A percentile compares a stretch with the other conserved stretches of the same genome.
Conservation (phyloP, 2,329 filamentous ascomycete genomes). For the Sclerotinia sclerotiorum region DNA sequence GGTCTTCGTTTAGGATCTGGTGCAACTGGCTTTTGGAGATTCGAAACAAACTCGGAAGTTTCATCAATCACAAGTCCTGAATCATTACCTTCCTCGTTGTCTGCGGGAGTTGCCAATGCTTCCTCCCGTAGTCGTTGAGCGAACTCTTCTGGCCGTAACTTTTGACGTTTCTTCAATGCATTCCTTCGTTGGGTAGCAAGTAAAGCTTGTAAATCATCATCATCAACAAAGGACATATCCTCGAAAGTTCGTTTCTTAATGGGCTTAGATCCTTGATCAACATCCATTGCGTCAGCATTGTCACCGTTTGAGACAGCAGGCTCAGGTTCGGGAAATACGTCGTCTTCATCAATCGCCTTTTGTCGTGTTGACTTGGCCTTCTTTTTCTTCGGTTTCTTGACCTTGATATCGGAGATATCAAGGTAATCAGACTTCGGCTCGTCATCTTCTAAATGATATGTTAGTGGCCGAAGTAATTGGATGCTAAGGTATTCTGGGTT, state of each 20-base stretch:
- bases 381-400: slow-evolving; percentile 94
- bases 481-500: not conserved
- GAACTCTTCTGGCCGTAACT: slow-evolving; percentile 80
- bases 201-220: slow-evolving; percentile 87
- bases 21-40: slow-evolving; percentile 67
- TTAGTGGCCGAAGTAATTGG: slow-evolving; percentile 39
- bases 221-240: slow-evolving; percentile 74
- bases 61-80: slow-evolving; percentile 87
- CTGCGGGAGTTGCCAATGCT: slow-evolving; percentile 52
- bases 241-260: slow-evolving; percentile 64
- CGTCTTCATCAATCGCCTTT: slow-evolving; percentile 64
- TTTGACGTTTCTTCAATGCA: slow-evolving; percentile 90
- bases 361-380: slow-evolving; percentile 75
- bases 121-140: slow-evolving; percentile 75
- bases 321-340: slow-evolving; percentile 50
- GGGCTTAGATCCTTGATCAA: slow-evolving; percentile 58
- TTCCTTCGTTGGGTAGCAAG: slow-evolving; percentile 79
- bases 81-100: slow-evolving; percentile 54
- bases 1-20: slow-evolving; percentile 49
- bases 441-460: slow-evolving; percentile 51
- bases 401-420: slow-evolving; percentile 80
- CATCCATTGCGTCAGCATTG: slow-evolving; percentile 65
- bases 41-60: slow-evolving; percentile 90
- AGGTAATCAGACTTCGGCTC: slow-evolving; percentile 81
- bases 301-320: slow-evolving; percentile 35